Evolutionary conservation across 352 stramenopile genomes (phyloP), one percentile per base, ranked within the genome.

Genomic region (Phytophthora syringae): DNA sequence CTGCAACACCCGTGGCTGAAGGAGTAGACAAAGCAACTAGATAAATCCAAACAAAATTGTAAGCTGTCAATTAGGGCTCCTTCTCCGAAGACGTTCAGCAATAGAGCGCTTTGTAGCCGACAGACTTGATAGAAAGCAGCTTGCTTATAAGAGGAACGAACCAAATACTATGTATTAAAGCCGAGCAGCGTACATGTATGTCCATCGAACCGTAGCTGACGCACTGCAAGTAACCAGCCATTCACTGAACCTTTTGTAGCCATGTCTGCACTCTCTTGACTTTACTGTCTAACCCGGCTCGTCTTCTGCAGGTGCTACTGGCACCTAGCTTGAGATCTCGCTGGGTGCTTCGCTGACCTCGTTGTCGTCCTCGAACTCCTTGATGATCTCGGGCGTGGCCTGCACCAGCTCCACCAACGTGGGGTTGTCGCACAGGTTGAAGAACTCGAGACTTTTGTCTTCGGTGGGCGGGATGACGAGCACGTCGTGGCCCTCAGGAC

Each of bases 381-480:
- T 80, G 53, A 95, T 89, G 39, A 95, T 49, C n/a, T 91, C 81
- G 18, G 76, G 60, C 1, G 86, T 84, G 42, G 86, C 86, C 66
- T 95, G 86, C 67, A 95, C 83, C 28, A 95, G 76, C 74, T 95
- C 86, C 39, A 95, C 86, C 54, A 92, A 67, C 10, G 86, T 86
- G 34, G 84, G 84, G 64, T 81, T 86, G 70, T 92, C 84, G 64
- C 82, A 92, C 62, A 95, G 55, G 72, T 95, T 92, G 69, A 95
- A 93, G 52, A 92, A 85, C 76, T 90, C 71, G 22, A 89, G n/a
- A 51, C 77, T 86, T 50, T 74, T 86, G 36, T 87, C 76, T 15
- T 83, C 84, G n/a, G 56, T 85, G 2, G 86, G 84, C 25, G 77
- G 77, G 45, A 94, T 86, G 37, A 89, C 76, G 16, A 94, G 69